Percentiles rank a stretch among this genome's conserved stretches.
phyloP scores from a whole-genome alignment of 306 rosid species.

The Citrullus colocynthis region DNA sequence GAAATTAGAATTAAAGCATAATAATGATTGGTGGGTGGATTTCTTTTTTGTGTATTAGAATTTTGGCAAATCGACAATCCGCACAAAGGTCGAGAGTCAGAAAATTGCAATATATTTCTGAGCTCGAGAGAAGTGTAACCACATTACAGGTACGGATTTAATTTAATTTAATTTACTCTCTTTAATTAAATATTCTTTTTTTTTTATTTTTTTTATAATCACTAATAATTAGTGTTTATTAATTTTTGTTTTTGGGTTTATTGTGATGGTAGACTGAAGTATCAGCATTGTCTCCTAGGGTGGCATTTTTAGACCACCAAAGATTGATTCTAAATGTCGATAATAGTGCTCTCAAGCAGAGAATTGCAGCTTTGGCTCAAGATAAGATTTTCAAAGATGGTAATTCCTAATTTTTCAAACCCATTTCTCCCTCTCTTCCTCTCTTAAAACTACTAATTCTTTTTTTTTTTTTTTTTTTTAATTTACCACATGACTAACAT shows the following conservation, averaged over 20 bases:
- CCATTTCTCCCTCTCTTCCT: not conserved
- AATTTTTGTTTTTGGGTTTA: not conserved
- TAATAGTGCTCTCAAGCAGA: constrained; percentile 80
- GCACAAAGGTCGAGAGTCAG: constrained; percentile 94
- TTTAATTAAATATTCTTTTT: no score
- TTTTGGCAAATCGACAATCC: constrained; percentile 87
- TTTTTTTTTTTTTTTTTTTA: no score
- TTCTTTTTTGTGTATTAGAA: constrained; percentile 18
- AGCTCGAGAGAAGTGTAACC: constrained; percentile 84
- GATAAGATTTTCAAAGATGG: constrained; percentile 97
- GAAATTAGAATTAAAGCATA: not conserved
- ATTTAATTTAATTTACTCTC: no score
- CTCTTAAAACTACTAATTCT: no score
- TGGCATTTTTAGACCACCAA: constrained; percentile 91
- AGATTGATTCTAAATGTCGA: constrained; percentile 87
- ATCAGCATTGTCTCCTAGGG: constrained; percentile 85
- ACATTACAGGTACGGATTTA: constrained; percentile 45
- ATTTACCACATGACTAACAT: no score
- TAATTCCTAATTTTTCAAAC: constrained; percentile 8
- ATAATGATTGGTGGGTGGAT: not conserved
- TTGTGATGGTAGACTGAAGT: constrained; percentile 55
- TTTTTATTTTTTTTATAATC: no score
- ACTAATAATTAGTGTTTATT: not conserved
- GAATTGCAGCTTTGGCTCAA: constrained; percentile 96
- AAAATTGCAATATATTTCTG: constrained; percentile 82